Conservation (phyloP, 805 yeast species). For the Saturnispora kantuleensis region DNA sequence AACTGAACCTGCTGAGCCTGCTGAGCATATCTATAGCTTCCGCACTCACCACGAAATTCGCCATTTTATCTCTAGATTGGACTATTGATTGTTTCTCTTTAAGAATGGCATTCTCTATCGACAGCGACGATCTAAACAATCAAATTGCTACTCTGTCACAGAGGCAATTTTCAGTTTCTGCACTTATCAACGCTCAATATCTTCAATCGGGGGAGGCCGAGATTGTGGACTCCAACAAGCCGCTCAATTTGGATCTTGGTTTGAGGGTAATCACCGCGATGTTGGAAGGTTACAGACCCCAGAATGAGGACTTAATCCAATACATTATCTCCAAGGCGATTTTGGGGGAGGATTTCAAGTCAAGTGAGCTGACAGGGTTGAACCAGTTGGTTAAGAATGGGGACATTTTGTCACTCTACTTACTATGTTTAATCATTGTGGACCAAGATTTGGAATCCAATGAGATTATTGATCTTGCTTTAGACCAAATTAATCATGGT, state of each 20-base stretch:
- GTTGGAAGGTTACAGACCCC: conserved; percentile 1
- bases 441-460: not conserved
- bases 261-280: not conserved
- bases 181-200: conserved; percentile 3
- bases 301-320: conserved; percentile 2
- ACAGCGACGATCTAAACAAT: conserved; percentile 3
- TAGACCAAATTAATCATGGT: not conserved
- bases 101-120: conserved; percentile 1
- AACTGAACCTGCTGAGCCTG: not conserved
- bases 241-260: not conserved
- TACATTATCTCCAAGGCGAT: not conserved
- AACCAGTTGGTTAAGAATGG: not conserved
- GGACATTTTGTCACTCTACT: not conserved
- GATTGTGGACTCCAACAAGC: not conserved
- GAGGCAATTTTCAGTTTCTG: conserved; percentile 2
- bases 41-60: too few relatives aligned
- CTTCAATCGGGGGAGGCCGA: not conserved
- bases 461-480: not conserved
- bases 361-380: not conserved
- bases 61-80: too few relatives aligned
- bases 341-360: not conserved
- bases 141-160: not conserved
- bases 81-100: too few relatives aligned
- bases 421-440: conserved; percentile 1
- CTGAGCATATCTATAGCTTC: too few relatives aligned